phyloP scores from a whole-genome alignment of 805 yeast genomes.

The Ogataea allantospora region DNA sequence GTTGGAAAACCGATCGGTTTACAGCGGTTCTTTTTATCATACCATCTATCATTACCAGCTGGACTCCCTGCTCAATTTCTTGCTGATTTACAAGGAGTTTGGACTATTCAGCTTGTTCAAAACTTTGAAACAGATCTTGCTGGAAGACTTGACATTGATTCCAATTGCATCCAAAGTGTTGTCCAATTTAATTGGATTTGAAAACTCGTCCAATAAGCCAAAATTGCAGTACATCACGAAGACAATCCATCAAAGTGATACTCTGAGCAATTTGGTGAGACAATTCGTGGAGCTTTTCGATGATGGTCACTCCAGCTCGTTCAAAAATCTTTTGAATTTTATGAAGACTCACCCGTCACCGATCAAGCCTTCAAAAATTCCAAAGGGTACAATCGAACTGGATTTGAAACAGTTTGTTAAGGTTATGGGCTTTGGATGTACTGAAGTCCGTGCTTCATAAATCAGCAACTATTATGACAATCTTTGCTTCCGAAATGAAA shows the following conservation, averaged over 20 bases:
- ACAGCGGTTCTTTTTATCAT: constrained; percentile 8
- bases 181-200: constrained; percentile 21
- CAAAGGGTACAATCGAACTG: constrained; percentile 27
- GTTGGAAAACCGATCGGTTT: constrained; percentile 10
- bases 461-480: neutral
- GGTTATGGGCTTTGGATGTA: constrained; percentile 12
- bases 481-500: constrained; percentile 4
- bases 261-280: constrained; percentile 30
- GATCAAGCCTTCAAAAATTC: constrained; percentile 33
- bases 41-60: constrained; percentile 17
- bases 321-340: constrained; percentile 27
- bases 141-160: constrained; percentile 34
- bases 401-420: constrained; percentile 21
- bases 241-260: constrained; percentile 26
- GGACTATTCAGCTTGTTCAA: constrained; percentile 42
- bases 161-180: constrained; percentile 24
- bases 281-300: constrained; percentile 35
- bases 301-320: constrained; percentile 31
- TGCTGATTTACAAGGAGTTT: constrained; percentile 33
- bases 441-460: constrained; percentile 4
- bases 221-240: constrained; percentile 17
- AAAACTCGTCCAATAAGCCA: constrained; percentile 9
- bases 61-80: constrained; percentile 20
- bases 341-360: constrained; percentile 34
- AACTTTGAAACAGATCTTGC: constrained; percentile 33